phyloP scores from a whole-genome alignment of 768 basidiomycete species.

The Cystoderma amianthinum region DNA sequence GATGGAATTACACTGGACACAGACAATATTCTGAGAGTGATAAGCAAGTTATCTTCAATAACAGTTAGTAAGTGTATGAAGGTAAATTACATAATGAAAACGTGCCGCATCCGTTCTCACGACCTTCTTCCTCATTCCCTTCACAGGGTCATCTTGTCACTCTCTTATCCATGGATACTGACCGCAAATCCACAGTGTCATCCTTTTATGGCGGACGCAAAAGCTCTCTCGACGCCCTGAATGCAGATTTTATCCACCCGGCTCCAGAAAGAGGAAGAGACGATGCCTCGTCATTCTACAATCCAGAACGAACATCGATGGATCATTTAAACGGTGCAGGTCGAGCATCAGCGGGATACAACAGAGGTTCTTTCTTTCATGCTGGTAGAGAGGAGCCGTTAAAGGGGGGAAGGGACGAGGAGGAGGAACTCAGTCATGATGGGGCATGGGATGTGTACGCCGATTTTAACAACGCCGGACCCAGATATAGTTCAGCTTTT shows the following conservation, averaged over 20 bases:
- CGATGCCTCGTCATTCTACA: conserved; percentile 70
- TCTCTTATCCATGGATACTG: conserved; percentile 56
- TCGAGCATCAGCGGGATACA: conserved; percentile 59
- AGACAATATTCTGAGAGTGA: too few relatives aligned
- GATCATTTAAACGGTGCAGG: conserved; percentile 36
- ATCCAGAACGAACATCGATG: conserved; percentile 38
- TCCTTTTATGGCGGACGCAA: conserved; percentile 72
- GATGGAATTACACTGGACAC: too few relatives aligned
- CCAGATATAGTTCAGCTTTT: conserved; percentile 72
- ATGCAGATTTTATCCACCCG: conserved; percentile 39
- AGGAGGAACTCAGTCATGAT: conserved; percentile 40
- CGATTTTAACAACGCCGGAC: conserved; percentile 85
- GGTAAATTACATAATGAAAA: too few relatives aligned
- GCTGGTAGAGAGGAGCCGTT: conserved; percentile 70
- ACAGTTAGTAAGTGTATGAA: too few relatives aligned
- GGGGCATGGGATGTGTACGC: conserved; percentile 77
- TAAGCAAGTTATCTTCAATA: conserved; percentile 40
- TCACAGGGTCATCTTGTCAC: neutral
- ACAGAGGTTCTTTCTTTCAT: conserved; percentile 59
- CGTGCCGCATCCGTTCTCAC: too few relatives aligned
- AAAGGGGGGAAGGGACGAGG: conserved; percentile 73
- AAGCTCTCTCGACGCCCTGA: conserved; percentile 55
- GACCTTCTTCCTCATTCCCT: too few relatives aligned
- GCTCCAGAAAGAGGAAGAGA: conserved; percentile 37
- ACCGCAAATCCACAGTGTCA: conserved; percentile 73